These are phyloP conservation scores for Suhomyces tanzawaensis DNA, from an alignment of 805 yeast genomes.

Conservation along the genomic window DNA sequence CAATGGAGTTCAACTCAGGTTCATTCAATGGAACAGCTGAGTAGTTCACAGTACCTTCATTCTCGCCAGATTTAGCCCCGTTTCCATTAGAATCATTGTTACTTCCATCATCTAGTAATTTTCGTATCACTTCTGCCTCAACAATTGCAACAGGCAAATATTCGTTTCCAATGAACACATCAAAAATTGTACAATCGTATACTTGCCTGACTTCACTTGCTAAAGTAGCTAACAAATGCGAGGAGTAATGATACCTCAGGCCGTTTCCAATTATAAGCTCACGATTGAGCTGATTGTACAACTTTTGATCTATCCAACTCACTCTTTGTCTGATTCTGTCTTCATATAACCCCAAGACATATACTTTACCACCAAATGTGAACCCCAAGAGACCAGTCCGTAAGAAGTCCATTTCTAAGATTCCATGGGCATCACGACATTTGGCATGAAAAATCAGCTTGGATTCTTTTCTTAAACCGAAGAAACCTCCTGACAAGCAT, in stretches of 20 bases:
- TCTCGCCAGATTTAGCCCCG: not conserved
- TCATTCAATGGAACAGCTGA: slow-evolving; percentile 43
- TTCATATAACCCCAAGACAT: slow-evolving; percentile 84
- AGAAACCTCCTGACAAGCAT: slow-evolving; percentile 85
- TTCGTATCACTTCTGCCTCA: slow-evolving; percentile 57
- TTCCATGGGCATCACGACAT: slow-evolving; percentile 70
- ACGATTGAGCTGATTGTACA: slow-evolving; percentile 25
- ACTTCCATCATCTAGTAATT: slow-evolving; percentile 32
- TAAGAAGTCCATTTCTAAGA: slow-evolving; percentile 71
- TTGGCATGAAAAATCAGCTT: slow-evolving; percentile 77
- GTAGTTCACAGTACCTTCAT: slow-evolving; percentile 6
- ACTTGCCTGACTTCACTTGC: slow-evolving; percentile 79
- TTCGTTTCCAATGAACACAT: slow-evolving; percentile 73
- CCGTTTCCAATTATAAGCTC: slow-evolving; percentile 37
- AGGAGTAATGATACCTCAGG: slow-evolving; percentile 73
- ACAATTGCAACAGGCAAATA: slow-evolving; percentile 81
- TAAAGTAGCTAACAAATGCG: slow-evolving; percentile 81
- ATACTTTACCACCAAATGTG: slow-evolving; percentile 80
- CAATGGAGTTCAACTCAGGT: slow-evolving; percentile 41
- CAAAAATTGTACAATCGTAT: slow-evolving; percentile 90
- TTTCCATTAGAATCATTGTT: slow-evolving; percentile 10
- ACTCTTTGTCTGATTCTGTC: slow-evolving; percentile 82
- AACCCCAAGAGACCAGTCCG: slow-evolving; percentile 92
- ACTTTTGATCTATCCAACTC: slow-evolving; percentile 59
- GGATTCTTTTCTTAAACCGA: slow-evolving; percentile 67